Evolutionary conservation across 192 early-diverging fungal species (phyloP), one percentile per base, ranked within the genome.

Genomic region (Cladochytrium replicatum): DNA sequence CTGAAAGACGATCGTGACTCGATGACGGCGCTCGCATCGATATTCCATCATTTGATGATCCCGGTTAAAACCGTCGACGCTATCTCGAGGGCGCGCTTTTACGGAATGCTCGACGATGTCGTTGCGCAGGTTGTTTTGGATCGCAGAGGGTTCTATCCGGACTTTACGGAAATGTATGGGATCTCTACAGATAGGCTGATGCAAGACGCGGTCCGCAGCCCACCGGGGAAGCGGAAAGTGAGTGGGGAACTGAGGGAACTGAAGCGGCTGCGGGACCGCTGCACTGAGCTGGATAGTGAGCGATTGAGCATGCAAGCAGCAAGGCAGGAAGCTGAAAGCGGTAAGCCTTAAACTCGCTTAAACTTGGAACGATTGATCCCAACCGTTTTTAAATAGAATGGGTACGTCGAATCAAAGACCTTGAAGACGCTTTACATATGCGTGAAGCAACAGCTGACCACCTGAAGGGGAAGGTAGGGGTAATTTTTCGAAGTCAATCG

Each of bases 61-160:
- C 63, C 63, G 13, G 56, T 43, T 25, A 5, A 37, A 37, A n/a
- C 34, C 34, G n/a, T 37, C 34, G 9, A 7, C 5, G 26, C 22
- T 6, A 43, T 4, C 6, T 25, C 5, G 41, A 7, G 41, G 22
- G 22, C 59, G 0, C 61, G 63, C 32, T 55, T 61, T 9, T 47
- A 63, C 15, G 43, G 53, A 32, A 41, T 70, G 6, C 15, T 70
- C 32, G 63, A 70, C 44, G 24, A 29, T 3, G 48, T 66, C 54
- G 52, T 66, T 9, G 37, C 63, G 2, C 68, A 70, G 46, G 55
- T 70, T 9, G 68, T 66, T 6, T 47, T 70, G 19, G 68, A 70
- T 25, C 50, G 58, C 11, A 63, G 58, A 34, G 59, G 68, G 0
- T 19, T 66, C 19, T 50, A 63, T 8, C 54, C 55, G 22, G 49